Evolutionary conservation across 2,329 filamentous ascomycete genomes (phyloP), one percentile per base, ranked within the genome.

Genomic region (Daldinia sp.): DNA sequence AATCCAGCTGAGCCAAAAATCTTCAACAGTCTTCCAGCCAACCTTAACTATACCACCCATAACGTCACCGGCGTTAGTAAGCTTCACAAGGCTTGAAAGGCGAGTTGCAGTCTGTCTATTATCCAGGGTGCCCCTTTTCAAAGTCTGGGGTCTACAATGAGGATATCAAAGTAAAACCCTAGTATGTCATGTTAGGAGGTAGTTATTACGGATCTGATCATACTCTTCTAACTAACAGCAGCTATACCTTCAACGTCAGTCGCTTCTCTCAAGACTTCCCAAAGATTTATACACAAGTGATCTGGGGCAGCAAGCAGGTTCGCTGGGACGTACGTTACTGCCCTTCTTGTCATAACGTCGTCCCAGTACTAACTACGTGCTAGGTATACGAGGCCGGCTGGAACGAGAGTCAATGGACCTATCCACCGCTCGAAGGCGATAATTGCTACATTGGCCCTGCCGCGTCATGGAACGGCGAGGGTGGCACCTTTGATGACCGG

Each of bases 291-390:
- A 63, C 63, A 0, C 56, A 64, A 9, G 52, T 69, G 35, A 68
- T 65, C 15, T 75, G 71, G 68, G 72, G 72, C 6, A 65, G 61
- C 4, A 69, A 68, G 41, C 61, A 74, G 53, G 66, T 75, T 4
- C 71, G 73, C 4, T 75, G 73, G 73, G 73, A 76, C 59, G 68
- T 76, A 58, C 64, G 68, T 54, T 23, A 7, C n/a, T 21, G 17
- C 27, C 11, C 11, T 6, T 0, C 23, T 13, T 8, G 10, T 4
- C 4, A 8, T 8, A 43, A n/a, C 3, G 13, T 3, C 5, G n/a
- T 13, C 21, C 9, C 1, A 21, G 23, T 41, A 3, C 48, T 48
- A 30, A 39, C 43, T 11, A n/a, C 29, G 2, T 9, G 7, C 2
- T 48, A 71, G 69, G 70, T 75, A 11, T 76, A 68, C 51, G 68